Evolutionary conservation across 495 filamentous ascomycete species (phyloP), one percentile per base, ranked within the genome.

Genomic region (Penicillium macrosclerotiorum): DNA sequence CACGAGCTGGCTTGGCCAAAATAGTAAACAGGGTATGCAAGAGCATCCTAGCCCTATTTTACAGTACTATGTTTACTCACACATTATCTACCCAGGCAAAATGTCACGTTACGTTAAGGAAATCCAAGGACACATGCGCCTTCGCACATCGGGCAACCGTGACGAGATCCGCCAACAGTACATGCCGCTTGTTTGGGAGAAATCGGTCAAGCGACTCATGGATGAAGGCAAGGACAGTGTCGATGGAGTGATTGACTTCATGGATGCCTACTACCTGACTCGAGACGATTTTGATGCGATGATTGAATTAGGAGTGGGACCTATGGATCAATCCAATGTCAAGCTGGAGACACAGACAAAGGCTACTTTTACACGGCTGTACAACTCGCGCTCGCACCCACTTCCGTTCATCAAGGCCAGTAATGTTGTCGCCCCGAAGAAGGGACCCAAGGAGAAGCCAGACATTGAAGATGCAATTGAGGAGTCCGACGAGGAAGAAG

Each of bases 221-320:
- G 63, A 68, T 0, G 80, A 88, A 37, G 89, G 89, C 54, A 90
- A 89, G 60, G 86, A 90, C 0, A 73, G 75, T 19, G 81, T 93
- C 25, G 71, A 77, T 0, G 79, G 82, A n/a, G 72, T 85, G 31
- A 95, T 96, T 57, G 78, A 90, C 23, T 73, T 95, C 32, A 96
- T 99, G 93, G 93, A 99, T 58, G 86, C 84, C 63, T 99, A 99
- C 64, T 99, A 84, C 68, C 77, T 99, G n/a, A 97, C 93, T 0
- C 82, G 83, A 44, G 93, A 97, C 5, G 93, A 99, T 65, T 96
- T 85, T 65, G 93, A 99, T 63, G 84, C 81, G 11, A 88, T 97
- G 55, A 71, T 91, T 49, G 93, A 99, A 65, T 81, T 99, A 8
- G 92, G 90, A 8, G 76, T 99, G 24, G 94, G 93, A 12, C 81